phyloP scores from a whole-genome alignment of 2,329 filamentous ascomycete genomes.

The Monascus ruber region DNA sequence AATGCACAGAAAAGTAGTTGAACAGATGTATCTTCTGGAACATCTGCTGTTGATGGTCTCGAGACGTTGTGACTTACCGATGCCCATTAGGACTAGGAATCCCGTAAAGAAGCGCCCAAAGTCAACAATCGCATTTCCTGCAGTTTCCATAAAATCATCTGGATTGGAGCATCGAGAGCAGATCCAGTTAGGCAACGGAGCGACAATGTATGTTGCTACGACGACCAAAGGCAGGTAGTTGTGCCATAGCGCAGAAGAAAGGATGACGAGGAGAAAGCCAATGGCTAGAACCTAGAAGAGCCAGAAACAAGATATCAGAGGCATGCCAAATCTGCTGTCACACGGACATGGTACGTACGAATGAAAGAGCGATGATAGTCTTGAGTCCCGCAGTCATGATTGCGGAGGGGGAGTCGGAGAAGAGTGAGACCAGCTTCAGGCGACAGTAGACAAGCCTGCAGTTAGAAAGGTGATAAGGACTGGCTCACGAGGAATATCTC shows the following conservation, averaged over 20 bases:
- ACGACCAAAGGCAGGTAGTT: slow-evolving; percentile 93
- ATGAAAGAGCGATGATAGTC: slow-evolving; percentile 97
- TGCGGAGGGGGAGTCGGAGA: slow-evolving; percentile 19
- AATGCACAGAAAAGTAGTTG: no score
- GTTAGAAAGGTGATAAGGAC: background rate
- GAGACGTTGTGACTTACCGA: slow-evolving; percentile 53
- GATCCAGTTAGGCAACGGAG: slow-evolving; percentile 93
- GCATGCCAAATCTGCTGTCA: background rate
- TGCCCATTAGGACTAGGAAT: slow-evolving; percentile 93
- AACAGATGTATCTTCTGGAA: no score
- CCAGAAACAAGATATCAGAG: background rate
- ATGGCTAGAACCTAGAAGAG: slow-evolving; percentile 68
- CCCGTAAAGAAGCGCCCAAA: slow-evolving; percentile 90
- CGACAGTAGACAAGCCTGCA: slow-evolving; percentile 4
- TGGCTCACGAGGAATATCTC: background rate
- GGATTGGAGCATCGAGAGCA: slow-evolving; percentile 77
- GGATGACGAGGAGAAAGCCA: slow-evolving; percentile 96
- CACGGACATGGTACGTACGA: slow-evolving; percentile 47
- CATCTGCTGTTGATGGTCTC: background rate
- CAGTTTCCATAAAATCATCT: slow-evolving; percentile 88
- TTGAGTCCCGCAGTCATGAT: slow-evolving; percentile 75
- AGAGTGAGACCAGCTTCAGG: slow-evolving; percentile 6
- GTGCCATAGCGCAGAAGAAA: slow-evolving; percentile 89
- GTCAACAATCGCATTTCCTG: slow-evolving; percentile 75
- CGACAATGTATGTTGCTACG: slow-evolving; percentile 87